A percentile compares a stretch with the other conserved stretches of the same genome.
Evolutionary conservation across 257 asterid genomes (phyloP).

Genomic region (Henckelia pumila): DNA sequence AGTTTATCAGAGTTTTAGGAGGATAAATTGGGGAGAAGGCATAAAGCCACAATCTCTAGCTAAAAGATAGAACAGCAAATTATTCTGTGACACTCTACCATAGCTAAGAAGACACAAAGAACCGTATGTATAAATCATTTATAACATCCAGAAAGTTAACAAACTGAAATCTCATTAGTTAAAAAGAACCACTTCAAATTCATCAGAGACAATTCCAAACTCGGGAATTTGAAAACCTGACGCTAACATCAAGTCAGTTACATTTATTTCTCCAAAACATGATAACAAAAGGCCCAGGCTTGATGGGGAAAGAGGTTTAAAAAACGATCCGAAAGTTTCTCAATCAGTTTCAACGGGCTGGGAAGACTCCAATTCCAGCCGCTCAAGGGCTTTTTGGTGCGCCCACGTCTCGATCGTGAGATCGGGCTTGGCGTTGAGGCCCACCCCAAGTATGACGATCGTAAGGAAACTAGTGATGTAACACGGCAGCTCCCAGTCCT

Average conservation of each 20-base stretch:
- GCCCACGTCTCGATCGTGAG: slow-evolving; percentile 97
- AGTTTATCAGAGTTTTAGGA: too few species aligned
- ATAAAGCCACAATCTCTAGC: background rate
- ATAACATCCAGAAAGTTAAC: background rate
- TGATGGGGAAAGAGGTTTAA: background rate
- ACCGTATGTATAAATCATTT: background rate
- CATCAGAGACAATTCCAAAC: slow-evolving; percentile 8
- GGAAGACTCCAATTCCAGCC: slow-evolving; percentile 65
- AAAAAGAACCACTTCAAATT: background rate
- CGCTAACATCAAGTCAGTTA: slow-evolving; percentile 9
- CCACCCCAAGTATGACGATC: slow-evolving; percentile 80
- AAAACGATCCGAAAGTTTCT: slow-evolving; percentile 13
- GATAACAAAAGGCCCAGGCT: slow-evolving; percentile 25
- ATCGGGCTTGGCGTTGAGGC: slow-evolving; percentile 97
- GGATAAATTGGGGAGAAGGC: background rate
- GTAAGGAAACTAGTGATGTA: slow-evolving; percentile 80
- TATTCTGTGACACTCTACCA: background rate
- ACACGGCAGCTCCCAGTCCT: slow-evolving; percentile 97
- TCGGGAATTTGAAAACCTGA: slow-evolving; percentile 4
- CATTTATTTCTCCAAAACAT: slow-evolving; percentile 32
- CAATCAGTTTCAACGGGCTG: slow-evolving; percentile 37
- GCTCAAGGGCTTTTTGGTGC: slow-evolving; percentile 91
- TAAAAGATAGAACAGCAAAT: background rate
- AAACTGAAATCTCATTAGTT: background rate
- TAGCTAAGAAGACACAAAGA: background rate